Conservation (phyloP, 345 rosid species). For the Gynandropsis gynandra region DNA sequence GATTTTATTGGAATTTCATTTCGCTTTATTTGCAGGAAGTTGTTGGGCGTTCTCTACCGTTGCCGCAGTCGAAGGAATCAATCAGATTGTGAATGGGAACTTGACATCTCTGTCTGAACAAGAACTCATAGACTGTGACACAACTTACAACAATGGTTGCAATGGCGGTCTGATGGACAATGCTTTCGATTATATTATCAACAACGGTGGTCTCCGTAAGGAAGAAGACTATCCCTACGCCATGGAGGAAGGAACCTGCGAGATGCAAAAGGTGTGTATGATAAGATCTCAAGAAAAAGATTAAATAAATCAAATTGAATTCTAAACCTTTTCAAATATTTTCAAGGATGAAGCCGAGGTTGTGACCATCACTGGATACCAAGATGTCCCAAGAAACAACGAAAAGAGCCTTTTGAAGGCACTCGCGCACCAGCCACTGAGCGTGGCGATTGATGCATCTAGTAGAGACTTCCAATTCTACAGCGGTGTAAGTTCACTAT, state of each 20-base stretch:
- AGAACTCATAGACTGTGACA: constrained; percentile 76
- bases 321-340: no score
- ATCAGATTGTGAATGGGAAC: constrained; percentile 61
- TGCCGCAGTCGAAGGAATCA: constrained; percentile 79
- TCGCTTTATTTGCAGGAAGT: no score
- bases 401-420: constrained; percentile 65
- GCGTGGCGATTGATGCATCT: constrained; percentile 67
- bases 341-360: constrained; percentile 72
- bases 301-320: no score
- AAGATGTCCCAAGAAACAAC: constrained; percentile 48
- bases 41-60: constrained; percentile 92
- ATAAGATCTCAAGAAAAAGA: no score
- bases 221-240: constrained; percentile 71
- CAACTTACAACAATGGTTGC: constrained; percentile 57
- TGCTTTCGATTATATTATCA: constrained; percentile 58
- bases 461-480: constrained; percentile 70
- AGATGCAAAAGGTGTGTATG: constrained; percentile 38
- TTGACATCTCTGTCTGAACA: constrained; percentile 62
- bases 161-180: constrained; percentile 82
- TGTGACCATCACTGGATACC: constrained; percentile 47
- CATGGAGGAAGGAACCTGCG: constrained; percentile 46
- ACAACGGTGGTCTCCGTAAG: constrained; percentile 61
- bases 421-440: constrained; percentile 60
- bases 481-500: constrained; percentile 28
- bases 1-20: no score